Conservation (phyloP, 2,329 filamentous ascomycete genomes). For the Calycina marina region DNA sequence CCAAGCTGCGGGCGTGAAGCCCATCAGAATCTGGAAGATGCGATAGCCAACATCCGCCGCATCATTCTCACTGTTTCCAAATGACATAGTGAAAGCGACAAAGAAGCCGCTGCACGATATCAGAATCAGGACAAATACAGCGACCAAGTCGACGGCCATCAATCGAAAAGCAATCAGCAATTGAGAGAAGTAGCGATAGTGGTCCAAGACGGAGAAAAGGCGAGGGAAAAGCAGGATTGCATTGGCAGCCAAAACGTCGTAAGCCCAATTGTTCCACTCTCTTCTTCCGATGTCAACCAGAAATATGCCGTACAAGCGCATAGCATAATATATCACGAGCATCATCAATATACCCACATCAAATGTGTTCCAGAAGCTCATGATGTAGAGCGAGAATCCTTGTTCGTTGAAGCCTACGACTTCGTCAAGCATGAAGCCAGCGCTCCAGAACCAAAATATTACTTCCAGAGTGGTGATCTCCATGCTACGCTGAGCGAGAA, state of each 20-base stretch:
- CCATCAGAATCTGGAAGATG: constrained; percentile 89
- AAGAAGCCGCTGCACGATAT: constrained; percentile 92
- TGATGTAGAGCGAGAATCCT: constrained; percentile 89
- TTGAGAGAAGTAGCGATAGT: constrained; percentile 93
- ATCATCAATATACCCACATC: constrained; percentile 80
- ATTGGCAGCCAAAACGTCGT: constrained; percentile 85
- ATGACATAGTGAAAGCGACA: constrained; percentile 80
- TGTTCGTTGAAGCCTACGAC: constrained; percentile 94
- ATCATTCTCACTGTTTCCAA: constrained; percentile 52
- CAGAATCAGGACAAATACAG: constrained; percentile 69
- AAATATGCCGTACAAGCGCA: constrained; percentile 78
- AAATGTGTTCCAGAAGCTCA: constrained; percentile 97
- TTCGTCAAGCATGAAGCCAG: constrained; percentile 92
- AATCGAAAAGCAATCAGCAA: constrained; percentile 85
- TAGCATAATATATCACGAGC: constrained; percentile 77
- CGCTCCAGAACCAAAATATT: constrained; percentile 95
- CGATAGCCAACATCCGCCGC: constrained; percentile 69
- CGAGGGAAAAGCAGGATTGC: constrained; percentile 81
- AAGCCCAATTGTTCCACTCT: constrained; percentile 68
- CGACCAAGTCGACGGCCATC: constrained; percentile 81
- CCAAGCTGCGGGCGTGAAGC: constrained; percentile 91
- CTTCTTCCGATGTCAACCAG: constrained; percentile 55
- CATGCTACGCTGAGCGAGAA: constrained; percentile 60
- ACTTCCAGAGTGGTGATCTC: constrained; percentile 75
- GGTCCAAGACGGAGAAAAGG: constrained; percentile 83